Evolutionary conservation across 352 stramenopile species (phyloP), one percentile per base, ranked within the genome.

Genomic region (Globisporangium cystogenes): DNA sequence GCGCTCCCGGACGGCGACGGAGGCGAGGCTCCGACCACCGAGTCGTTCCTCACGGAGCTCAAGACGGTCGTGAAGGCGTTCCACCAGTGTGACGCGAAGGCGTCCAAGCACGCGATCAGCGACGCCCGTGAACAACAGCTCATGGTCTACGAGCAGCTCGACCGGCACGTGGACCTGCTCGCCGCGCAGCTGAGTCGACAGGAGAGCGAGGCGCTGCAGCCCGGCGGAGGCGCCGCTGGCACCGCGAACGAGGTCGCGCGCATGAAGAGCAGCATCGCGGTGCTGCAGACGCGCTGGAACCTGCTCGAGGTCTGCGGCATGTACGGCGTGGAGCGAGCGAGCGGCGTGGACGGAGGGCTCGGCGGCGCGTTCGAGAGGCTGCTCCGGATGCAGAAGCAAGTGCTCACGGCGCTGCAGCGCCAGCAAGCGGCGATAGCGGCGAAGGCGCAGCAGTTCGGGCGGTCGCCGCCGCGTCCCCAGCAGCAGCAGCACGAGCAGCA

Each of bases 31-130:
- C 42, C 16, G n/a, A 58, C 66, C 1, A 82, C 70, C 11, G 66
- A 74, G 24, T 59, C 52, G 0, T 83, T 87, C 48, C 63, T 87
- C 12, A 58, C 68, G 8, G 62, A 87, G 36, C 67, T 87, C 29
- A 82, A 81, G 44, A 44, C 57, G 7, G 70, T 84, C 21, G 68
- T 85, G 7, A 74, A 69, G 48, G 56, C 64, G 3, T 85, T 87
- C 31, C 71, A 85, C 21, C 10, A 36, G 23, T 21, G 14, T 12
- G 31, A 36, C 31, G 5, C 31, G 31, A 36, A 36, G 12, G 11
- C 31, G 10, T 10, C 29, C 0, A 15, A 11, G 7, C n/a, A n/a
- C n/a, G 31, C 12, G 11, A 36, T 16, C 31, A 11, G 41, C 26
- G 11, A 51, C 46, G 18, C 29, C 20, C 47, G n/a, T n/a, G n/a